Conservation (phyloP, 2,329 filamentous ascomycete genomes). For the Acephala macrosclerotiorum region DNA sequence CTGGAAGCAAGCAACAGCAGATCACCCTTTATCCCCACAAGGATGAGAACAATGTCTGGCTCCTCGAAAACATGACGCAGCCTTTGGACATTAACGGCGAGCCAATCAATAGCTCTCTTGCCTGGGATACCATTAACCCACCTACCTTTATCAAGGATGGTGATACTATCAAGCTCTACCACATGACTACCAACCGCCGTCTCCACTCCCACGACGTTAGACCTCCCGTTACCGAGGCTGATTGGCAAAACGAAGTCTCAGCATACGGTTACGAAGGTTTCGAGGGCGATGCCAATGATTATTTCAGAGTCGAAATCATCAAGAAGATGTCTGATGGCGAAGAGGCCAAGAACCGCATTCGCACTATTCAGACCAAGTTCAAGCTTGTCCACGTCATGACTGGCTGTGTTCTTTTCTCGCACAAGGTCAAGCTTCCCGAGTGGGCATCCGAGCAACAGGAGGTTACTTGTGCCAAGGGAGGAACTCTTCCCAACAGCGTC, state of each 20-base stretch:
- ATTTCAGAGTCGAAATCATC: constrained; percentile 94
- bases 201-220: constrained; percentile 97
- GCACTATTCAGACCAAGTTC: constrained; percentile 98
- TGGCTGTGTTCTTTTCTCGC: constrained; percentile 93
- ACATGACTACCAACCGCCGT: constrained; percentile 82
- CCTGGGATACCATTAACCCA: constrained; percentile 80
- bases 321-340: constrained; percentile 84
- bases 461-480: constrained; percentile 93
- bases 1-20: constrained; percentile 97
- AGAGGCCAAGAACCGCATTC: constrained; percentile 81
- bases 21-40: constrained; percentile 99
- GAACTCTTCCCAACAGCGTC: constrained; percentile 92
- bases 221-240: constrained; percentile 82
- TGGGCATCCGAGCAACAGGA: constrained; percentile 99
- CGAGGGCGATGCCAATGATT: constrained; percentile 94
- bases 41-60: constrained; percentile 96
- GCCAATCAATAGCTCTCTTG: constrained; percentile 79
- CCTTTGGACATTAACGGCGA: constrained; percentile 79
- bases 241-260: constrained; percentile 96
- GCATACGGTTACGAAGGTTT: constrained; percentile 98
- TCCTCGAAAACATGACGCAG: constrained; percentile 96
- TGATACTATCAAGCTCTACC: constrained; percentile 82
- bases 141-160: constrained; percentile 78
- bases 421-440: constrained; percentile 98
- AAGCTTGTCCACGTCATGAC: constrained; percentile 96